Base-by-base conservation (phyloP, 148 eudicot genomes). In the Cornus kousa region DNA sequence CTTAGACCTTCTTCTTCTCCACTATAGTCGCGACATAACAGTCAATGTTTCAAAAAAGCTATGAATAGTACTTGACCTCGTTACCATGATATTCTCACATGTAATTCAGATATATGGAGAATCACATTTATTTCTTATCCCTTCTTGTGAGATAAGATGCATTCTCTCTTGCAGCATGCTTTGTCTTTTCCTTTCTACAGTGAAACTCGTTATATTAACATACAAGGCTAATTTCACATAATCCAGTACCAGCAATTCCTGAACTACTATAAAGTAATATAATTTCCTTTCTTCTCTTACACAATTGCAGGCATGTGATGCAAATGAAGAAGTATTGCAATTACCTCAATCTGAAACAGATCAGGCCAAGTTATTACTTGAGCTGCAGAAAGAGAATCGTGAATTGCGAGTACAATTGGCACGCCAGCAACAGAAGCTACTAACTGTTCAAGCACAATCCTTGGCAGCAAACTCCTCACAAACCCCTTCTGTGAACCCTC, bases 321-420 rank as follows among this genome's bases (percentile, higher is more conserved):
- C 82, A 70, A 87, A 88, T 65, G 93, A 90, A 84, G 97, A 92
- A 78, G 73, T 89, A 50, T 81, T 84, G 35, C 82, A 82, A 84
- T 77, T 73, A 17, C 84, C 88, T 13, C 90, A 81, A 59, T 78
- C 89, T 28, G 93, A 82, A 84, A 82, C 87, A 74, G 94, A 92
- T 68, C 90, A 90, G 73, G 92, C 94, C 39, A 89, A 92, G 83
- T 78, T 94, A 67, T 67, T 94, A 50, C 91, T 94, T 1, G 93
- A 92, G 82, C 84, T 94, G 70, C 97, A 94, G 82, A 90, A 90
- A 80, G 94, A 94, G 77, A 94, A 92, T 76, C 87, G 94, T 4
- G 97, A 90, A 67, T 83, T 94, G 67, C 67, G 94, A 78, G 86
- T 82, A 33, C 93, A 89, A 79, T 80, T 91, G 82, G 98, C 93